Evolutionary conservation across 2,329 filamentous ascomycete species (phyloP).

Genomic region (Chrysosporium keratinophilum): DNA sequence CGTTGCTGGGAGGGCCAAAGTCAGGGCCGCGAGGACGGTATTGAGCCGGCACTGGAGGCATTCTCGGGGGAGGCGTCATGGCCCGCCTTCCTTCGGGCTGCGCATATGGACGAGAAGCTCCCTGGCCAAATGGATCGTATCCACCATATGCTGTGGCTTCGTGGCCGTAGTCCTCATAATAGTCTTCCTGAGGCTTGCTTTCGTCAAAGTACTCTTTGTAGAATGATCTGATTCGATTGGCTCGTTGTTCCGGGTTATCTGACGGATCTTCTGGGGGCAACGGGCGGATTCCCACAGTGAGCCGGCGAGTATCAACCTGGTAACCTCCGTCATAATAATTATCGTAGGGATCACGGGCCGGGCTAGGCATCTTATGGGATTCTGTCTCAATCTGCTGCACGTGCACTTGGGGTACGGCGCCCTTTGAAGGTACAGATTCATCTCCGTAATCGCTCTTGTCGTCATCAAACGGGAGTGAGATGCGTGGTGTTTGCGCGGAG

Average conservation of each 20-base stretch:
- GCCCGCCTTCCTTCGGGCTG: slow-evolving; percentile 78
- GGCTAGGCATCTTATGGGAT: slow-evolving; percentile 6
- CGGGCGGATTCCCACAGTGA: slow-evolving; percentile 61
- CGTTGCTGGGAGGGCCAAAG: slow-evolving; percentile 21
- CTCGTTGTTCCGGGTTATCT: slow-evolving; percentile 86
- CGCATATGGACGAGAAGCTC: slow-evolving; percentile 54
- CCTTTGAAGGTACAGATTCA: slow-evolving; percentile 39
- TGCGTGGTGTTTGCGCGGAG: slow-evolving; percentile 25
- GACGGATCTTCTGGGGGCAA: slow-evolving; percentile 76
- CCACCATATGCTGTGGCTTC: slow-evolving; percentile 59
- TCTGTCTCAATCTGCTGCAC: slow-evolving; percentile 15
- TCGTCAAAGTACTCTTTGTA: slow-evolving; percentile 99
- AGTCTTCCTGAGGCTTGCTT: slow-evolving; percentile 47
- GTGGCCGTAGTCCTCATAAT: slow-evolving; percentile 67
- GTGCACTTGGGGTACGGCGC: slow-evolving; percentile 32
- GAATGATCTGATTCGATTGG: slow-evolving; percentile 94
- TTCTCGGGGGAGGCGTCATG: slow-evolving; percentile 84
- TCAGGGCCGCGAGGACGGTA: slow-evolving; percentile 24
- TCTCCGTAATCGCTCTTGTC: slow-evolving; percentile 47
- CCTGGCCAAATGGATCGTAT: slow-evolving; percentile 32
- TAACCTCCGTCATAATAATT: slow-evolving; percentile 17
- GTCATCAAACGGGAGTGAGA: slow-evolving; percentile 38
- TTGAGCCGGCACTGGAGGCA: slow-evolving; percentile 44
- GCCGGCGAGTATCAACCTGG: slow-evolving; percentile 37
- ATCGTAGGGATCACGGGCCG: slow-evolving; percentile 20